Percentiles rank a stretch among this genome's conserved stretches.
These are phyloP conservation scores for Botrytis cinerea DNA, from an alignment of 2,329 filamentous ascomycete species.

Conservation along the genomic window DNA sequence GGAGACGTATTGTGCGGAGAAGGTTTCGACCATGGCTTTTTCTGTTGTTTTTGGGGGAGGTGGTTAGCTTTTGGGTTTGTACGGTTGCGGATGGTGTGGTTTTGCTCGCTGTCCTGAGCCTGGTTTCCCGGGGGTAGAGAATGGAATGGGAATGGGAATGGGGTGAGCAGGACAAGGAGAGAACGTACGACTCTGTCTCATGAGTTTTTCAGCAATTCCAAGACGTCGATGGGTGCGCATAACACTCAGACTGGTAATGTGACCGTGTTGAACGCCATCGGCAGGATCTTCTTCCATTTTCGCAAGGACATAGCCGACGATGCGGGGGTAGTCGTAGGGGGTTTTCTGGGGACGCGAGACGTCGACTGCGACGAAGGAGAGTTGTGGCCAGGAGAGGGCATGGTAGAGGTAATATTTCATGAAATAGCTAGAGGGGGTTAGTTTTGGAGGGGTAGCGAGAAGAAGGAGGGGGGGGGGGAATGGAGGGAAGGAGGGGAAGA, in stretches of 20 bases:
- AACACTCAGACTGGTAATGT: constrained; percentile 92
- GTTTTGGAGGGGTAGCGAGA: neutral
- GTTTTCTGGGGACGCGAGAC: constrained; percentile 75
- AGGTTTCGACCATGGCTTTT: constrained; percentile 95
- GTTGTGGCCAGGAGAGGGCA: constrained; percentile 94
- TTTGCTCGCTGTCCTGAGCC: no score
- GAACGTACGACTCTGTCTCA: constrained; percentile 87
- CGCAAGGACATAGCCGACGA: constrained; percentile 97
- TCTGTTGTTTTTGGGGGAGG: constrained; percentile 52
- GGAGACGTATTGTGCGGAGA: constrained; percentile 87
- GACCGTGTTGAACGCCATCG: constrained; percentile 88
- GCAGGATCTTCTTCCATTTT: constrained; percentile 99
- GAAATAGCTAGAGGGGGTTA: constrained; percentile 66
- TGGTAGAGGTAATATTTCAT: constrained; percentile 99
- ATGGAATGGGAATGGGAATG: neutral
- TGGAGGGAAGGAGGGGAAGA: neutral
- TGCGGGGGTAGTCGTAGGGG: constrained; percentile 89
- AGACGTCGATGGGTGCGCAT: constrained; percentile 93
- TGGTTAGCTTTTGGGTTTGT: neutral
- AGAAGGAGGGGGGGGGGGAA: neutral
- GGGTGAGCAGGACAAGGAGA: neutral
- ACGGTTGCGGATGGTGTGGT: no score
- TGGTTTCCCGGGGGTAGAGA: neutral
- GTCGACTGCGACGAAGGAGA: constrained; percentile 95
- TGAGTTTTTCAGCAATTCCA: constrained; percentile 94